Base-by-base conservation (phyloP, 192 early-diverging fungal genomes). In the Coemansia sp. region DNA sequence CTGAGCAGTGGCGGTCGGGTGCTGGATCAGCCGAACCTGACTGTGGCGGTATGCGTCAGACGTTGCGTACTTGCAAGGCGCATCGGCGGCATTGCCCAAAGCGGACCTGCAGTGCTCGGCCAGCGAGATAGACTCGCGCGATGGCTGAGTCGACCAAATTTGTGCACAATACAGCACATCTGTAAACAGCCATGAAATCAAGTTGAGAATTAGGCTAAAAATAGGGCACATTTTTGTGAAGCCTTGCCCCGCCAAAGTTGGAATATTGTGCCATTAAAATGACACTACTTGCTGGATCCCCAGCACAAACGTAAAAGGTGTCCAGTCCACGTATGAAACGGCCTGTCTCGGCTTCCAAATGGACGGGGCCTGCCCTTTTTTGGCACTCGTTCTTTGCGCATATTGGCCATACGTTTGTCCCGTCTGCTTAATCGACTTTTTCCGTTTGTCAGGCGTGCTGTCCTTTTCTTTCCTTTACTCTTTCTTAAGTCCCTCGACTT, bases 291-390 rank as follows among this genome's bases (percentile, higher is more conserved):
- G 1, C 29, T 32, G 6, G 6, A 32, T 32, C 29, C 29, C 29
- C 29, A 35, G 32, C 32, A 35, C 32, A 35, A 35, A 35, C 21
- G 21, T 1, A 21, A 35, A 32, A 32, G 32, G 32, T 53, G 52
- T 23, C 52, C 52, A 53, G 52, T 23, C 52, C 24, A 23, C 8
- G 52, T 12, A 14, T 50, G 24, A 53, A 53, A 19, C 19, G 52
- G 52, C 19, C 21, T 53, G 52, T 53, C 52, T 53, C 52, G 52
- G 52, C 52, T 23, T 17, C 21, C 50, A 52, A 24, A 9, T 12
- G 52, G 21, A 23, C 21, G 52, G 52, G 52, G 12, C 52, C 24
- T 23, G 52, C 9, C 52, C 24, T 53, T 24, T 52, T 53, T 25
- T 12, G 32, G 32, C 32, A 35, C 32, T 35, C 27, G 27, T 6